These are phyloP conservation scores for Fusarium luffae DNA, from an alignment of 2,329 filamentous ascomycete species.

Conservation along the genomic window DNA sequence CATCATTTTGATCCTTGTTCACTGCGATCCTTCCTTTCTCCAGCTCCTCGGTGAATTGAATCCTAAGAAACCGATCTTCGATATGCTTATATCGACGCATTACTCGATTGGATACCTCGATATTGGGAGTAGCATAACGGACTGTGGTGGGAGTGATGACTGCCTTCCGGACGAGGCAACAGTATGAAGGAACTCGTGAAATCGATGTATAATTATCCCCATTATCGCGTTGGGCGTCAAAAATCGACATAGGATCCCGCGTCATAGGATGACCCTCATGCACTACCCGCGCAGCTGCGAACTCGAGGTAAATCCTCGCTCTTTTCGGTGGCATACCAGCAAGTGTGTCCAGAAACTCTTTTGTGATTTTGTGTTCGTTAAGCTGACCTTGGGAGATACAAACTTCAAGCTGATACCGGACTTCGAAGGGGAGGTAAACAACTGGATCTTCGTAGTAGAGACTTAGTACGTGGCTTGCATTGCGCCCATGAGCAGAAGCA, in stretches of 20 bases:
- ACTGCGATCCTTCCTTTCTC: slow-evolving; percentile 65
- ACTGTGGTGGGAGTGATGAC: slow-evolving; percentile 87
- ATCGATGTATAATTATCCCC: slow-evolving; percentile 60
- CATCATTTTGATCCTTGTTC: slow-evolving; percentile 68
- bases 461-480: slow-evolving; percentile 46
- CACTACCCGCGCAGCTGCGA: slow-evolving; percentile 63
- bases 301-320: slow-evolving; percentile 77
- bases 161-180: slow-evolving; percentile 78
- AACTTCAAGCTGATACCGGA: slow-evolving; percentile 92
- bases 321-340: slow-evolving; percentile 55
- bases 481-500: slow-evolving; percentile 13
- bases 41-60: slow-evolving; percentile 90
- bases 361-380: slow-evolving; percentile 77
- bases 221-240: slow-evolving; percentile 71
- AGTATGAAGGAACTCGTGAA: slow-evolving; percentile 74
- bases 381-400: slow-evolving; percentile 85
- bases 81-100: slow-evolving; percentile 75
- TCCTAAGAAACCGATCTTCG: slow-evolving; percentile 84
- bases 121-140: slow-evolving; percentile 77
- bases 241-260: background rate
- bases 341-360: slow-evolving; percentile 74
- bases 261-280: slow-evolving; percentile 68
- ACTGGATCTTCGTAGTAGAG: slow-evolving; percentile 24
- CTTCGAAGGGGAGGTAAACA: slow-evolving; percentile 70
- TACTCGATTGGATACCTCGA: slow-evolving; percentile 90